A percentile compares a stretch with the other conserved stretches of the same genome.
Evolutionary conservation across 257 asterid genomes (phyloP).

Genomic region (Misopates orontium): DNA sequence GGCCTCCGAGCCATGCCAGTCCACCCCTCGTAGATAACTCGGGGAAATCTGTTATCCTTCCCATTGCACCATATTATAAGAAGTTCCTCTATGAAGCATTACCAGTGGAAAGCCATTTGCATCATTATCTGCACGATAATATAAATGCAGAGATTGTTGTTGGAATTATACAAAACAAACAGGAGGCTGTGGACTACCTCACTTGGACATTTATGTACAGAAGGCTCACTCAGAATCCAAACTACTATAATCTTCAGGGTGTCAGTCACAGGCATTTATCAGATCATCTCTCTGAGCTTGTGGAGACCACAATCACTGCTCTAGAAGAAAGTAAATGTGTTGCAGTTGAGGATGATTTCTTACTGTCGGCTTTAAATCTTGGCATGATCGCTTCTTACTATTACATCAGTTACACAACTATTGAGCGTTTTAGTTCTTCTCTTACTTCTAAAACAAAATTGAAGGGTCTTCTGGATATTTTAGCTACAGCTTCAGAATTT

Average conservation of each 20-base stretch:
- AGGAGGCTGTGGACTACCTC: constrained; percentile 65
- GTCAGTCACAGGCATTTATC: constrained; percentile 65
- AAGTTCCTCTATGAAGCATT: constrained; percentile 58
- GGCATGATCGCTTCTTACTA: constrained; percentile 58
- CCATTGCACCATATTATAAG: constrained; percentile 60
- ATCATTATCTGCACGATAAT: constrained; percentile 62
- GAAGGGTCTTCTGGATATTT: constrained; percentile 59
- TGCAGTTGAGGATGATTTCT: constrained; percentile 39
- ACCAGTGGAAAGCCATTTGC: constrained; percentile 67
- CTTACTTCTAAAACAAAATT: constrained; percentile 52
- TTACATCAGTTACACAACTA: constrained; percentile 57
- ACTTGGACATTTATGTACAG: constrained; percentile 63
- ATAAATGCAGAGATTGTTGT: constrained; percentile 60
- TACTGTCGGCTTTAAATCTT: constrained; percentile 50
- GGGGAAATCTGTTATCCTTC: constrained; percentile 59
- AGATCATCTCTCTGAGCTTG: constrained; percentile 62
- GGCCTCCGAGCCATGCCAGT: constrained; percentile 68
- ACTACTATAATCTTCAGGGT: constrained; percentile 61
- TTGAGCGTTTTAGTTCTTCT: constrained; percentile 59
- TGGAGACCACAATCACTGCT: constrained; percentile 53
- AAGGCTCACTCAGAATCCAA: constrained; percentile 61
- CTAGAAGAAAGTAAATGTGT: constrained; percentile 59
- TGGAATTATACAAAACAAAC: constrained; percentile 59
- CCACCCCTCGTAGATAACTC: constrained; percentile 58
- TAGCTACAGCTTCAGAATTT: constrained; percentile 58